Percentiles rank a stretch among this genome's conserved stretches.
Conservation (phyloP, 345 rosid genomes). For the Gossypium turneri region DNA sequence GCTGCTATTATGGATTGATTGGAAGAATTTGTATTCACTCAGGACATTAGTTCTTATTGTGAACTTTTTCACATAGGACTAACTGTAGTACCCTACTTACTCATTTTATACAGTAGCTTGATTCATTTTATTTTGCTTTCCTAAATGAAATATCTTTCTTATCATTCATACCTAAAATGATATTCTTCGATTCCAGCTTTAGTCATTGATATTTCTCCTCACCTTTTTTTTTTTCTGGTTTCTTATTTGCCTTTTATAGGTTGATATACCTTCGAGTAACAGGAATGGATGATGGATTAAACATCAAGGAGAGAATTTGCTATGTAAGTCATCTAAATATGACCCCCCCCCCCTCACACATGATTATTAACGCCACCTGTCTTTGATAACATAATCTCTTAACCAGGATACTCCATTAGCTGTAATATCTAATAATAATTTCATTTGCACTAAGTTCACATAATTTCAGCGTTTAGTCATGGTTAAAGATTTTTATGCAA, state of each 20-base stretch:
- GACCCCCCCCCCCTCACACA: background rate
- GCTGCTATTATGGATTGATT: background rate
- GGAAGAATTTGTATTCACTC: background rate
- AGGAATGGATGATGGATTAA: conserved; percentile 90
- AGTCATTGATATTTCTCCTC: background rate
- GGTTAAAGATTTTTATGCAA: background rate
- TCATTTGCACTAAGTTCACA: background rate
- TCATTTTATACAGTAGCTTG: background rate
- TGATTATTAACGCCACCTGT: background rate
- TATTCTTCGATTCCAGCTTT: background rate
- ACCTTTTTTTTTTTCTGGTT: background rate
- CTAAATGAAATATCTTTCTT: background rate
- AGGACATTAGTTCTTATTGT: background rate
- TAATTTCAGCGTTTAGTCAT: background rate
- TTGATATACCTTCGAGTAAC: conserved; percentile 83
- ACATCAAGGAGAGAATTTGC: conserved; percentile 79
- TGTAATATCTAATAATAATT: background rate
- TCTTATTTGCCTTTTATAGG: conserved; percentile 40
- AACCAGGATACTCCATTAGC: background rate
- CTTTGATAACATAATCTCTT: background rate
- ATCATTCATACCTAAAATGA: background rate
- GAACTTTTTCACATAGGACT: background rate
- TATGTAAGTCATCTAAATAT: conserved; percentile 46
- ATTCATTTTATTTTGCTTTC: background rate
- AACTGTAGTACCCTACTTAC: background rate